These are phyloP conservation scores for Fusarium neocosmosporiellum DNA, from an alignment of 2,329 filamentous ascomycete species.

Conservation along the genomic window DNA sequence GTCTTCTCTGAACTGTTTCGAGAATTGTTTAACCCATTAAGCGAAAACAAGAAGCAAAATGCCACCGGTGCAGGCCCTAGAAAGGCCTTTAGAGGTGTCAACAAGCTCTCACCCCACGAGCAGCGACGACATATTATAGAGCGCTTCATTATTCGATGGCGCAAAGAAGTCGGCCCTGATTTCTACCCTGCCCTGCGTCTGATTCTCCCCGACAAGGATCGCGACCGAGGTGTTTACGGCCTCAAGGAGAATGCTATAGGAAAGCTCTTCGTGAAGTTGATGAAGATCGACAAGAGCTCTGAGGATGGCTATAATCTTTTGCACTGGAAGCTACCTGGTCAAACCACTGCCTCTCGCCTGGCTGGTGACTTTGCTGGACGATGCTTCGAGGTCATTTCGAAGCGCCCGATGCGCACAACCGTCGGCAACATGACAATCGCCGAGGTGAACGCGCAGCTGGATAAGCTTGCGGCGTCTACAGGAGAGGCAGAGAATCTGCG, in stretches of 20 bases:
- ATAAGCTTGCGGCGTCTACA: constrained; percentile 78
- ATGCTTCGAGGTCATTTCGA: constrained; percentile 87
- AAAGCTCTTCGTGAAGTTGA: constrained; percentile 88
- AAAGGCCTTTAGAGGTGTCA: constrained; percentile 67
- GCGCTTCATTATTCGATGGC: constrained; percentile 87
- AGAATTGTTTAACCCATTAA: constrained; percentile 82
- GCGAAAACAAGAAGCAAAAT: constrained; percentile 82
- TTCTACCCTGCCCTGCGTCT: constrained; percentile 93
- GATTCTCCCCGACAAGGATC: constrained; percentile 92
- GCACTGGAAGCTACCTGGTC: constrained; percentile 91
- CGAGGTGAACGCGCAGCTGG: constrained; percentile 88
- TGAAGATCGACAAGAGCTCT: constrained; percentile 91
- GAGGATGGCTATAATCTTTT: constrained; percentile 87
- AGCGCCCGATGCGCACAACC: constrained; percentile 79
- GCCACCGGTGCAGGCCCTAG: constrained; percentile 67
- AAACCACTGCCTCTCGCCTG: constrained; percentile 69
- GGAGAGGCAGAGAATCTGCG: constrained; percentile 87
- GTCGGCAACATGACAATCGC: constrained; percentile 85
- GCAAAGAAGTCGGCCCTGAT: constrained; percentile 87
- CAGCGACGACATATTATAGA: constrained; percentile 84
- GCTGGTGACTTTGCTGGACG: constrained; percentile 93
- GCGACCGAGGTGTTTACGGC: constrained; percentile 91
- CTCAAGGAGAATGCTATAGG: constrained; percentile 93
- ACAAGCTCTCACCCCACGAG: constrained; percentile 77
- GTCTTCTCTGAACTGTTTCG: constrained; percentile 84